Evolutionary conservation across 2,329 filamentous ascomycete species (phyloP), one percentile per base, ranked within the genome.

Genomic region (Venturiaceae sp.): DNA sequence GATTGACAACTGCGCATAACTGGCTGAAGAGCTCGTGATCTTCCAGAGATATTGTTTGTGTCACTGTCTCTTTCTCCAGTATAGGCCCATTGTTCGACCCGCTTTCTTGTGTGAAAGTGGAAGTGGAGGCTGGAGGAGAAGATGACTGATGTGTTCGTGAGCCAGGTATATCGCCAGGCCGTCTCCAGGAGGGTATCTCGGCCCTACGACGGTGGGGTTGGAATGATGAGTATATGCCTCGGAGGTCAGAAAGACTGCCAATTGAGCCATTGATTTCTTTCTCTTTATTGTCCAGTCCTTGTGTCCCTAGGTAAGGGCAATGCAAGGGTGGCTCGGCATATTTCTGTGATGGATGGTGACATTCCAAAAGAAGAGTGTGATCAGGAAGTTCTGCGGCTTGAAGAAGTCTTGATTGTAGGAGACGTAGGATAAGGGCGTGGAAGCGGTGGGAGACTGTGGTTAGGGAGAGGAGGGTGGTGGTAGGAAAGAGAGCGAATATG

Each of bases 311-410:
- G 62, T 86, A 86, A 47, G 83, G 77, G 71, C 88, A 92, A 67
- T 81, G 80, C 13, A 90, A 77, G 58, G 84, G 84, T 0, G 88
- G 86, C 21, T 87, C 85, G 5, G 80, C 84, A 54, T 87, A 76
- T 69, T 85, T 86, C 26, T 80, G 83, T 62, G 78, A 83, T 0
- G 88, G 89, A 62, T 87, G 88, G 66, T 87, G 92, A 69, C 87
- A 90, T 73, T 92, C 88, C 44, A 95, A 81, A 37, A 92, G 82
- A 39, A 94, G 72, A 57, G 84, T 81, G 66, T 89, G 82, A 37
- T 83, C 80, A 37, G 79, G 72, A 7, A 86, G 72, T 3, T 80
- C 73, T 4, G 83, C 78, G 21, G 83, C 82, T 21, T 79, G 69
- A 52, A 85, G 72, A 1, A 90, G 76, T 34, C 87, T 84, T 53